phyloP scores from a whole-genome alignment of 179 eudicot genomes.

The Nepenthes alata region DNA sequence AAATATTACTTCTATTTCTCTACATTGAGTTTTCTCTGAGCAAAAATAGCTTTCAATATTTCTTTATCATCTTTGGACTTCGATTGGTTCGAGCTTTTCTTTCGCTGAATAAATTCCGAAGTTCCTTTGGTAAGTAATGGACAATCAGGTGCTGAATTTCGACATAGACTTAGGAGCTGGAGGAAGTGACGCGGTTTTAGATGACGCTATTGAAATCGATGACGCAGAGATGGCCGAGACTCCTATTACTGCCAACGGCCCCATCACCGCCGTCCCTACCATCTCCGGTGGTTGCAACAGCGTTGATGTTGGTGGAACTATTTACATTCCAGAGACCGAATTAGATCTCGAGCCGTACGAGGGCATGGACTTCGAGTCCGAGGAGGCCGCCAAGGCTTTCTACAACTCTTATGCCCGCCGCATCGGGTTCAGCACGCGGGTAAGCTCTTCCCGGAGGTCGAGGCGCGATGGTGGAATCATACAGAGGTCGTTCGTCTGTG shows the following conservation, averaged over 20 bases:
- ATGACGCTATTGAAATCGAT: slow-evolving; percentile 28
- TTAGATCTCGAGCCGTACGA: slow-evolving; percentile 46
- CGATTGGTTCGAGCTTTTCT: too few species aligned
- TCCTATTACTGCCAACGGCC: neutral
- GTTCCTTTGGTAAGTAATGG: slow-evolving; percentile 16
- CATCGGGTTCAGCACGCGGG: slow-evolving; percentile 69
- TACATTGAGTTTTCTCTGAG: too few species aligned
- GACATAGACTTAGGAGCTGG: slow-evolving; percentile 38
- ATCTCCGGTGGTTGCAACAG: slow-evolving; percentile 5
- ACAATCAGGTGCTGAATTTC: slow-evolving; percentile 40
- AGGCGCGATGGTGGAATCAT: slow-evolving; percentile 50
- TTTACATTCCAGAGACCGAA: slow-evolving; percentile 24
- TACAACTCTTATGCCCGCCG: slow-evolving; percentile 66
- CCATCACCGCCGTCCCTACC: neutral
- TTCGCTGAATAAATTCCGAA: too few species aligned
- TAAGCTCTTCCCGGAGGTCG: slow-evolving; percentile 56
- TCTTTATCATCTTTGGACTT: too few species aligned
- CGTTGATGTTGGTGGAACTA: slow-evolving; percentile 9
- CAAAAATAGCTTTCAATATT: too few species aligned
- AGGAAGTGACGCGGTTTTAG: slow-evolving; percentile 19
- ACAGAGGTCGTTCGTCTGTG: slow-evolving; percentile 48
- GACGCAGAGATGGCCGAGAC: slow-evolving; percentile 29
- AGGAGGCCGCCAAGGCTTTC: slow-evolving; percentile 68
- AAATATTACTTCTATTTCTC: too few species aligned
- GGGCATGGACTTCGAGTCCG: slow-evolving; percentile 78